Evolutionary conservation across 2,329 filamentous ascomycete genomes (phyloP).

Genomic region (Neurospora sp.): DNA sequence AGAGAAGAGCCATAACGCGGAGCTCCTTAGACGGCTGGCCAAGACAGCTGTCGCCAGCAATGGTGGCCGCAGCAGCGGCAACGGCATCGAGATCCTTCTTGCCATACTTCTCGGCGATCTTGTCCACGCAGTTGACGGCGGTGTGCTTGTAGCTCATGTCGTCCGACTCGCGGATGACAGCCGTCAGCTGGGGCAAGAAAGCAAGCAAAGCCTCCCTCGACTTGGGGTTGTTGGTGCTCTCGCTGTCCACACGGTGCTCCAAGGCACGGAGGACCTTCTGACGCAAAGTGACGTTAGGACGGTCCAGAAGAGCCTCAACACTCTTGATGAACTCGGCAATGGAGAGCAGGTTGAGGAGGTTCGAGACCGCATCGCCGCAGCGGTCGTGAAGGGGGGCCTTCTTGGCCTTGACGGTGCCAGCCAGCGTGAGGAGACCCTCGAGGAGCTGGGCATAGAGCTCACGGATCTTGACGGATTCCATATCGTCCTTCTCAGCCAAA

Average conservation of each 20-base stretch:
- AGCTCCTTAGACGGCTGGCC: slow-evolving; percentile 64
- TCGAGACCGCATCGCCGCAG: slow-evolving; percentile 63
- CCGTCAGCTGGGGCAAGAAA: slow-evolving; percentile 70
- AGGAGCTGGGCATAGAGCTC: slow-evolving; percentile 60
- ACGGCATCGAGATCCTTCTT: slow-evolving; percentile 79
- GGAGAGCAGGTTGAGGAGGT: slow-evolving; percentile 74
- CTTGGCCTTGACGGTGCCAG: slow-evolving; percentile 51
- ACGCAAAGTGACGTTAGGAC: slow-evolving; percentile 64
- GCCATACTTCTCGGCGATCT: slow-evolving; percentile 89
- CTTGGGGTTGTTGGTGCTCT: slow-evolving; percentile 56
- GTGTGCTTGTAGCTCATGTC: slow-evolving; percentile 74
- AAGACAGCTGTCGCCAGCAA: slow-evolving; percentile 68
- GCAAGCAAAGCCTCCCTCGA: slow-evolving; percentile 64
- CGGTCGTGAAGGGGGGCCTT: slow-evolving; percentile 43
- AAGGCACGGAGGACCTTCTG: slow-evolving; percentile 74
- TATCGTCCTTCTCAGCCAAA: slow-evolving; percentile 52
- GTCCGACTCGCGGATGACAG: slow-evolving; percentile 62
- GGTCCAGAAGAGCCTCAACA: slow-evolving; percentile 70
- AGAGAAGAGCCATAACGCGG: slow-evolving; percentile 76
- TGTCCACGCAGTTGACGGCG: slow-evolving; percentile 81
- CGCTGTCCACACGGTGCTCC: slow-evolving; percentile 66
- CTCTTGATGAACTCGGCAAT: slow-evolving; percentile 84
- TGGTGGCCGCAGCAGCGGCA: slow-evolving; percentile 62
- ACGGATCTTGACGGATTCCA: slow-evolving; percentile 56
- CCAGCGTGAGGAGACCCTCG: slow-evolving; percentile 55